A percentile compares a stretch with the other conserved stretches of the same genome.
Conservation (phyloP, 345 rosid species). For the Noccaea bulbosa region DNA sequence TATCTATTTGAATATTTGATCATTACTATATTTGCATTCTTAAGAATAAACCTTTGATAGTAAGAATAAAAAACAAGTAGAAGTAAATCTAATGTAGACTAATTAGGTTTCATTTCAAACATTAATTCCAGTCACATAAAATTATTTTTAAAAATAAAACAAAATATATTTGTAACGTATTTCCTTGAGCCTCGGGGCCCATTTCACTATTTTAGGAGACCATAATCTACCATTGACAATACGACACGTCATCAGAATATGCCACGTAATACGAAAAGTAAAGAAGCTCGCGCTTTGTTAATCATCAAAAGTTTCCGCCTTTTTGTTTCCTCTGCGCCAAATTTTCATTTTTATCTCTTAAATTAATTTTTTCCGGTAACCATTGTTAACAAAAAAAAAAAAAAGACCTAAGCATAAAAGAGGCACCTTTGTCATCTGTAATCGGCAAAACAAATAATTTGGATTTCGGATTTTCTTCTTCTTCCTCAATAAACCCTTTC, state of each 20-base stretch:
- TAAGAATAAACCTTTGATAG: too few species aligned
- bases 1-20: not conserved
- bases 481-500: slow-evolving; percentile 32
- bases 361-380: not conserved
- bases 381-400: slow-evolving; percentile 10
- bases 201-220: slow-evolving; percentile 22
- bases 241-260: slow-evolving; percentile 25
- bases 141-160: not conserved
- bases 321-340: slow-evolving; percentile 22
- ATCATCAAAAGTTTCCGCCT: not conserved
- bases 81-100: not conserved
- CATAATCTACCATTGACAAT: not conserved
- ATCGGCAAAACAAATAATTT: slow-evolving; percentile 30
- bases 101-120: not conserved
- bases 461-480: slow-evolving; percentile 28
- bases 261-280: slow-evolving; percentile 30
- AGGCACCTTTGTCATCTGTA: slow-evolving; percentile 42
- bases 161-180: slow-evolving; percentile 27
- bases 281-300: slow-evolving; percentile 31
- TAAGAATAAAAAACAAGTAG: not conserved
- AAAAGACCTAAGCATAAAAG: slow-evolving; percentile 38
- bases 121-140: not conserved
- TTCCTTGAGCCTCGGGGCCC: slow-evolving; percentile 25
- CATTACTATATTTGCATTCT: not conserved
- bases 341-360: not conserved